Conservation (phyloP, 2,329 filamentous ascomycete genomes). For the Aspergillus viridinutans region DNA sequence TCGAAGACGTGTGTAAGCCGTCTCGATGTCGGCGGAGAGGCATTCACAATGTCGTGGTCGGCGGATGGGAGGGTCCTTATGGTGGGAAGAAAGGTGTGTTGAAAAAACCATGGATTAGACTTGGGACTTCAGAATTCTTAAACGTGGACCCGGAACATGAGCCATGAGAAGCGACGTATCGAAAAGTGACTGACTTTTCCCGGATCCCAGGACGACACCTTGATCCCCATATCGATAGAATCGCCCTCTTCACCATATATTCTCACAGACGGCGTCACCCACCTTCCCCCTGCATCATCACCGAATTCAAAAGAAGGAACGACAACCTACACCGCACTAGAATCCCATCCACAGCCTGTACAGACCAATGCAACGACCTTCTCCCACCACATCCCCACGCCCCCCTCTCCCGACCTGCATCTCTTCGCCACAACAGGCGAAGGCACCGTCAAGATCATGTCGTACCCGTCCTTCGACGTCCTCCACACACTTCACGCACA, state of each 20-base stretch:
- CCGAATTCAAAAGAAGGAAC: constrained; percentile 14
- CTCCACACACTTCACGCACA: constrained; percentile 47
- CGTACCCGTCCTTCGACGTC: constrained; percentile 43
- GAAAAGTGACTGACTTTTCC: constrained; percentile 1
- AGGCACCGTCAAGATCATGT: constrained; percentile 46
- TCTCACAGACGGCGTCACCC: constrained; percentile 14
- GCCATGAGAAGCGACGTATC: neutral
- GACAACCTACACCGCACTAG: constrained; percentile 36
- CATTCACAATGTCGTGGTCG: constrained; percentile 47
- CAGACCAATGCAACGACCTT: constrained; percentile 49
- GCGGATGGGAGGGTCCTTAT: constrained; percentile 45
- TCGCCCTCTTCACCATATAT: constrained; percentile 36
- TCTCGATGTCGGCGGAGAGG: constrained; percentile 47
- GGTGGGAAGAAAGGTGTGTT: constrained; percentile 44
- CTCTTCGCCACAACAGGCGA: constrained; percentile 48
- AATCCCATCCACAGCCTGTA: constrained; percentile 41
- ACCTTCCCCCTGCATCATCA: constrained; percentile 3
- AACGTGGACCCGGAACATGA: neutral
- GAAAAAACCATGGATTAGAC: neutral
- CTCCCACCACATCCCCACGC: constrained; percentile 38
- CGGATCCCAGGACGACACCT: constrained; percentile 41
- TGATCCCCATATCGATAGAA: constrained; percentile 44
- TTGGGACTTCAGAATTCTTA: neutral
- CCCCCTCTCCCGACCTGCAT: constrained; percentile 35
- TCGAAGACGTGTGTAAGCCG: constrained; percentile 46